Percentiles rank a stretch among this genome's conserved stretches.
phyloP scores from a whole-genome alignment of 768 basidiomycete species.

The Auricularia auricula-judae region DNA sequence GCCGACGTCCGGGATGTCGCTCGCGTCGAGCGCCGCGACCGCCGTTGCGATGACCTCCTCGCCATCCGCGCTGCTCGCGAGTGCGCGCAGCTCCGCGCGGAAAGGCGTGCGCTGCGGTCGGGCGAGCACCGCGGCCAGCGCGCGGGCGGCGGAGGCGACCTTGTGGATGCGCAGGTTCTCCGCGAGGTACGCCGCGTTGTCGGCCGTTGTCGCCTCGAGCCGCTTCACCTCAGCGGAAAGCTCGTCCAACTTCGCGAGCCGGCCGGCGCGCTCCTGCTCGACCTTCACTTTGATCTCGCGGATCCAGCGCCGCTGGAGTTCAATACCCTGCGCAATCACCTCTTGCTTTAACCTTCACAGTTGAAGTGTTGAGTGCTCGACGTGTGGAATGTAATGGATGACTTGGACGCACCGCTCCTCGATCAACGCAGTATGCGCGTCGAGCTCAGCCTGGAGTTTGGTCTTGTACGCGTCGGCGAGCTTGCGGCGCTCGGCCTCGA shows the following conservation, averaged over 20 bases:
- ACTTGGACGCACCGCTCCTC: constrained; percentile 66
- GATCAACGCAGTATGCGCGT: constrained; percentile 83
- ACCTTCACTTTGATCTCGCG: constrained; percentile 92
- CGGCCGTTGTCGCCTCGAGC: constrained; percentile 81
- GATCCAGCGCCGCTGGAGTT: constrained; percentile 94
- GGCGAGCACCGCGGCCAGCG: constrained; percentile 55
- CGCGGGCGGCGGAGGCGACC: constrained; percentile 87
- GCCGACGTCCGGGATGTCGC: constrained; percentile 65
- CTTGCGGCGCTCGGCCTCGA: constrained; percentile 64
- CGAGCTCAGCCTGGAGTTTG: constrained; percentile 76
- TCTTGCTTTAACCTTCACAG: constrained; percentile 73
- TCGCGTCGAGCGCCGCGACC: constrained; percentile 56
- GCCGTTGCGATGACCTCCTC: constrained; percentile 63
- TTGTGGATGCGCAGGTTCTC: constrained; percentile 88
- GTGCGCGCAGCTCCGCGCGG: constrained; percentile 76
- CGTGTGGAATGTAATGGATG: too few relatives aligned
- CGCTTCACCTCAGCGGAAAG: constrained; percentile 83
- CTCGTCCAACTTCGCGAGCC: constrained; percentile 89
- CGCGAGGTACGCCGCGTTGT: constrained; percentile 83
- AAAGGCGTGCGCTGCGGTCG: constrained; percentile 69
- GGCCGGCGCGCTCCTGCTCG: constrained; percentile 91
- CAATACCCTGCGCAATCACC: constrained; percentile 92
- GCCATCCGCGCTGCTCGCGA: constrained; percentile 40
- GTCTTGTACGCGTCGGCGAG: constrained; percentile 72
- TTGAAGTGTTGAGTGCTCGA: too few relatives aligned